These are phyloP conservation scores for Suillus placidus DNA, from an alignment of 768 basidiomycete genomes.

Conservation along the genomic window DNA sequence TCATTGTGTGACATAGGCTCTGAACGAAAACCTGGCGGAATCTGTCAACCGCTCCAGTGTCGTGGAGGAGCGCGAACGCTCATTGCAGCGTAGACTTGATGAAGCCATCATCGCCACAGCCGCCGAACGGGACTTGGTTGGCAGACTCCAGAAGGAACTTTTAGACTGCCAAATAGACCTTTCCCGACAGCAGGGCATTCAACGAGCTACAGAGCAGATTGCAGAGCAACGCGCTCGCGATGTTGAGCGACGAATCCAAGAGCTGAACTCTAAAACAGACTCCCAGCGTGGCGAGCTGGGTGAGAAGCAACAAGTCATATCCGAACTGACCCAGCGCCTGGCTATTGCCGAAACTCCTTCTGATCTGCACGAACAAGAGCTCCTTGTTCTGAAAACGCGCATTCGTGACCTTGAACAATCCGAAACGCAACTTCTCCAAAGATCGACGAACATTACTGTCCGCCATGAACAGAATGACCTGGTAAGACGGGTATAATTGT, in stretches of 20 bases:
- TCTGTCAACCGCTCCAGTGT: conserved; percentile 19
- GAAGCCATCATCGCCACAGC: conserved; percentile 12
- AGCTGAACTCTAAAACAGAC: conserved; percentile 23
- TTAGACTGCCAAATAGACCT: conserved; percentile 18
- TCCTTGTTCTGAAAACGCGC: conserved; percentile 22
- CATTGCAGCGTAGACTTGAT: conserved; percentile 21
- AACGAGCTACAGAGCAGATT: conserved; percentile 24
- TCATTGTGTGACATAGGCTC: conserved; percentile 8
- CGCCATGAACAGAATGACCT: conserved; percentile 51
- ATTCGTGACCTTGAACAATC: conserved; percentile 30
- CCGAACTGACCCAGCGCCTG: conserved; percentile 28
- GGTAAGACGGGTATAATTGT: conserved; percentile 36
- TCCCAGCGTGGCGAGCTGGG: conserved; percentile 26
- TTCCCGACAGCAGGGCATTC: conserved; percentile 30
- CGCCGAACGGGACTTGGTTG: conserved; percentile 17
- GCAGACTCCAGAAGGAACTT: conserved; percentile 7
- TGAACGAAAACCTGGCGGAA: conserved; percentile 19
- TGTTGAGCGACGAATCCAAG: conserved; percentile 20
- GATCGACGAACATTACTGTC: conserved; percentile 31
- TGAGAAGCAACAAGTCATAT: conserved; percentile 20
- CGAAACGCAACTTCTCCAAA: conserved; percentile 29
- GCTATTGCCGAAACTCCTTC: conserved; percentile 25
- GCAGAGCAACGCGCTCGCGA: conserved; percentile 27
- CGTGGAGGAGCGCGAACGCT: conserved; percentile 27
- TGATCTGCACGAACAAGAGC: conserved; percentile 33